These are phyloP conservation scores for Acacia crassicarpa DNA, from an alignment of 306 rosid species.

Conservation along the genomic window DNA sequence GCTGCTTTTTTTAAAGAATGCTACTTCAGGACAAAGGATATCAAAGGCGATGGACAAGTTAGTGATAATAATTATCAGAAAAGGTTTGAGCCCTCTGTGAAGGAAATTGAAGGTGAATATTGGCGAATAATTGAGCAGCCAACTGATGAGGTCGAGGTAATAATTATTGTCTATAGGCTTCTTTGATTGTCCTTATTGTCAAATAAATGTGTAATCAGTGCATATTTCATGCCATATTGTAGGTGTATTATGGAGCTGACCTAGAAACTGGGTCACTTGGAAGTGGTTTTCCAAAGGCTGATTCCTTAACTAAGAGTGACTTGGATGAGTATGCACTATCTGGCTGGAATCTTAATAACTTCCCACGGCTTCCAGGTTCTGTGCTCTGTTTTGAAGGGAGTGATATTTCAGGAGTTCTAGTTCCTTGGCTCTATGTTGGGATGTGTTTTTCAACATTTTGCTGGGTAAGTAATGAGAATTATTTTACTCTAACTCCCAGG, in stretches of 20 bases:
- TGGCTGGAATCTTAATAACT: constrained; percentile 94
- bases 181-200: constrained; percentile 14
- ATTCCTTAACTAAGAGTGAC: constrained; percentile 42
- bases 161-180: constrained; percentile 4
- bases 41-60: constrained; percentile 32
- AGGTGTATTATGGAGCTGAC: constrained; percentile 97
- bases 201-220: constrained; percentile 15
- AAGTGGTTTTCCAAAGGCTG: constrained; percentile 90
- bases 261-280: constrained; percentile 82
- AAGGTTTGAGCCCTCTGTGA: constrained; percentile 62
- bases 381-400: constrained; percentile 83
- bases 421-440: constrained; percentile 98
- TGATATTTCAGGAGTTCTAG: constrained; percentile 94
- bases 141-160: constrained; percentile 92
- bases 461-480: constrained; percentile 73
- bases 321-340: constrained; percentile 59
- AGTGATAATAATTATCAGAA: constrained; percentile 33
- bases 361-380: constrained; percentile 87
- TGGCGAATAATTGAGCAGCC: constrained; percentile 92
- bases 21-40: constrained; percentile 64
- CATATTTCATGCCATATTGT: constrained; percentile 31
- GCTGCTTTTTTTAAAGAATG: constrained; percentile 64
- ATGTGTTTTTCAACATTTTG: constrained; percentile 99
- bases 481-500: constrained; percentile 7
- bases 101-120: constrained; percentile 95